Base-by-base conservation (phyloP, 768 basidiomycete genomes). In the Chlorophyllum brunneum region DNA sequence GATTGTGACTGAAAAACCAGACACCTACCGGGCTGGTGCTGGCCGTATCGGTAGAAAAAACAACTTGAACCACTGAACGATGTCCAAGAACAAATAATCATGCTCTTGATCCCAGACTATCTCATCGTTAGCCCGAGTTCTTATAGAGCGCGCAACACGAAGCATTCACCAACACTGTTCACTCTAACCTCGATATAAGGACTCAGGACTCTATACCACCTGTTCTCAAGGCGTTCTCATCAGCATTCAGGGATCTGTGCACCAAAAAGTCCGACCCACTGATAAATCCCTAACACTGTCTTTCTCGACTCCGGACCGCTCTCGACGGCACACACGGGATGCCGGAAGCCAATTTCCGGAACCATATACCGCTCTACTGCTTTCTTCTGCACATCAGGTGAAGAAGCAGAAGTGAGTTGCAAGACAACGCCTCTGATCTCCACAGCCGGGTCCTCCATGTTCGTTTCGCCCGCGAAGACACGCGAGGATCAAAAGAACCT, bases 171-270 rank as follows among this genome's bases (percentile, higher is more conserved):
- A 51, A 80, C 69, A 48, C 62, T 71, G 6, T 67, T 61, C 2
- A 82, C 68, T 1, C 68, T 55, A 30, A 78, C 57, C 7, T 74
- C 63, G 20, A 78, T 70, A 20, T 63, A 57, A 0, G 83, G 85
- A 10, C 81, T 84, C 61, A 83, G 63, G 29, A 86, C 69, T 44
- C 84, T 79, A 62, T 83, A 83, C 81, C 82, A 86, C 58, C 81
- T 82, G 48, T 11, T 20, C 2, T 31, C 51, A 20, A 7, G 20
- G 6, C 30, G 26, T 45, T n/a, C 5, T 31, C 27, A 18, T n/a
- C 10, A 29, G n/a, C 13, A 31, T n/a, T 31, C 23, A 10, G 24
- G 15, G 13, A n/a, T 27, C 10, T 24, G 8, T 4, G 15, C 11
- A n/a, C 22, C 4, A 5, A 26, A 29, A 18, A n/a, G n/a, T n/a